These are phyloP conservation scores for Orobanche coerulescens DNA, from an alignment of 257 asterid species.

Conservation along the genomic window DNA sequence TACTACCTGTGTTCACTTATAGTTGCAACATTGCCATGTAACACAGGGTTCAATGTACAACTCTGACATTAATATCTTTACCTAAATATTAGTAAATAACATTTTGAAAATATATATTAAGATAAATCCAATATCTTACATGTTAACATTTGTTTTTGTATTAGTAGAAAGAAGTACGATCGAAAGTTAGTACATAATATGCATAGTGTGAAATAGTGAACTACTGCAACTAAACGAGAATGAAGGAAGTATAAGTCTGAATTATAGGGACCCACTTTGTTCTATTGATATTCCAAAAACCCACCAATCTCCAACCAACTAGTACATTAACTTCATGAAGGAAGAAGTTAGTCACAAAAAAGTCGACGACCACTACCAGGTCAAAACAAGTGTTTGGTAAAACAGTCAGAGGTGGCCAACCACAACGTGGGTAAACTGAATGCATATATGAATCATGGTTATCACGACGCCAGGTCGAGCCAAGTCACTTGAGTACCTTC, in stretches of 20 bases:
- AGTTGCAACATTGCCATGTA: too few species aligned
- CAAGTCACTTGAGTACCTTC: too few species aligned
- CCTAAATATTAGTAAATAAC: background rate
- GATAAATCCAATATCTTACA: background rate
- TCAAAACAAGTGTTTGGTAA: slow-evolving; percentile 3
- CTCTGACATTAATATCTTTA: background rate
- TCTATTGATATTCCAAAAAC: background rate
- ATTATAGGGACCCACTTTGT: background rate
- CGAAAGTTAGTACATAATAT: too few species aligned
- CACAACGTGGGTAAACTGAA: slow-evolving; percentile 5
- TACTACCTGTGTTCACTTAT: background rate
- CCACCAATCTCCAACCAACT: background rate
- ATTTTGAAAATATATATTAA: background rate
- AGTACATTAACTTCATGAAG: background rate
- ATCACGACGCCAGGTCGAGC: too few species aligned
- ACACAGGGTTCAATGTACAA: too few species aligned
- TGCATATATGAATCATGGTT: background rate
- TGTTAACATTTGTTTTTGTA: too few species aligned
- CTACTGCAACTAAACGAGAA: too few species aligned
- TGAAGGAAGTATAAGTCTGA: too few species aligned
- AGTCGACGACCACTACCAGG: slow-evolving; percentile 10
- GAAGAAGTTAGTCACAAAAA: too few species aligned
- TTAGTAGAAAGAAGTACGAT: too few species aligned
- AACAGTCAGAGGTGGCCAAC: slow-evolving; percentile 8
- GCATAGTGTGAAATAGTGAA: too few species aligned